Base-by-base conservation (phyloP, 768 basidiomycete species). In the Agaricus sinodeliciosus region DNA sequence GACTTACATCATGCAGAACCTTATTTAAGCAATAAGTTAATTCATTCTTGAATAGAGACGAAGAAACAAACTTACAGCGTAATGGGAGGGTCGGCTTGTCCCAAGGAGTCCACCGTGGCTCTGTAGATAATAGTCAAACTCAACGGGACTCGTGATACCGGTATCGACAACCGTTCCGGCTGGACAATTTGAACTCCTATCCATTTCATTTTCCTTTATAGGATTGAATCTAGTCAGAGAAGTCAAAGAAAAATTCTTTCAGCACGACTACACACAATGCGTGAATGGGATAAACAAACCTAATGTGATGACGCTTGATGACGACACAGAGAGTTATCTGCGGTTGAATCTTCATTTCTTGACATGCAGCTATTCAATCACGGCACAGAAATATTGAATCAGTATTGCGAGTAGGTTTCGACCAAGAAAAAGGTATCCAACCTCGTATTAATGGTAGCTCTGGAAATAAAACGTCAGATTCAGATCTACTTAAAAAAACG, bases 81-180 rank as follows among this genome's bases (percentile, higher is more conserved):
- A 79, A 60, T 77, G 75, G 0, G 69, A 70, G 0, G 74, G 70
- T 8, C 75, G 64, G 51, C 85, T 87, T 0, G 88, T 92, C 7
- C 90, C 90, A 0, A 89, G 73, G 1, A 91, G 68, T 11, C 87
- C 89, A 0, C 78, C 86, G 53, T 92, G 90, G 48, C 83, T 85
- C 60, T 83, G 83, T 3, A 92, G 72, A 59, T 87, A 90, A 64
- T 81, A 92, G 58, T 92, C 90, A 35, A 84, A 83, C 49, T 88
- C 85, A 0, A 78, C 76, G 0, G 87, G 86, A 59, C 87, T 84
- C 0, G 77, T 76, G 40, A 90, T 80, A 3, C 80, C 82, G 1
- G 71, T 71, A 60, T 92, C 90, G 19, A 90, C 77, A 12, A 92
- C 85, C 0, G 87, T 87, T 7, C 90, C 90, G 0, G 90, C 87